These are phyloP conservation scores for Fusarium continuum DNA, from an alignment of 2,329 filamentous ascomycete genomes.

Conservation along the genomic window DNA sequence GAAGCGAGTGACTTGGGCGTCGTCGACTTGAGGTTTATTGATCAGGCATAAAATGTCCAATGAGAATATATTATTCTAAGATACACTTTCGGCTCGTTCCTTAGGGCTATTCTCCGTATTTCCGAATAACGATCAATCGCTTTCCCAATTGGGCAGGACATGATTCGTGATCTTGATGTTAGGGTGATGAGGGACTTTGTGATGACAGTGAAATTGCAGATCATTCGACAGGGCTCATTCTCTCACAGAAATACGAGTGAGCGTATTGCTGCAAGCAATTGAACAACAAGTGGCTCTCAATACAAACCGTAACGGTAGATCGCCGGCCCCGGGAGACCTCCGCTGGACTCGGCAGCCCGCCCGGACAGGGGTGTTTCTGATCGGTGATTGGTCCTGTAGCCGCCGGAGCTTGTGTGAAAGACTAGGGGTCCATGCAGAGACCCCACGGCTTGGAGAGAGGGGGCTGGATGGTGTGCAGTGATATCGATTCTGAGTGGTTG, in stretches of 20 bases:
- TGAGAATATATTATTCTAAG: too few relatives aligned
- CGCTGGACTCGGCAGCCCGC: neutral
- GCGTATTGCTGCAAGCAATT: neutral
- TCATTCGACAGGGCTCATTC: neutral
- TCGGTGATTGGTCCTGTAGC: constrained; percentile 27
- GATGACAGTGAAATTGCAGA: neutral
- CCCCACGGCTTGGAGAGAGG: neutral
- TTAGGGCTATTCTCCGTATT: neutral
- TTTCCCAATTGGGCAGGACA: too few relatives aligned
- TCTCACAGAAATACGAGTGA: neutral
- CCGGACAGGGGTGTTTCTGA: neutral
- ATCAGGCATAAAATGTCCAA: too few relatives aligned
- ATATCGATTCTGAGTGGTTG: constrained; percentile 23
- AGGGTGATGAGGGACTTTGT: neutral
- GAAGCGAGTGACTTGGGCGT: neutral
- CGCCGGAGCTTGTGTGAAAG: constrained; percentile 31
- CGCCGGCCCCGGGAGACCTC: neutral
- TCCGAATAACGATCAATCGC: neutral
- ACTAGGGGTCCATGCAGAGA: constrained; percentile 20
- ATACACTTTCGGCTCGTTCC: neutral
- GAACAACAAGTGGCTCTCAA: too few relatives aligned
- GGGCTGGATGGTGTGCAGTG: constrained; percentile 16
- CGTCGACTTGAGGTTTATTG: neutral
- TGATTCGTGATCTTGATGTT: neutral
- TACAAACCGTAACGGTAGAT: neutral